A percentile compares a stretch with the other conserved stretches of the same genome.
Evolutionary conservation across 306 rosid genomes (phyloP).

Genomic region (Dicorynia guianensis): DNA sequence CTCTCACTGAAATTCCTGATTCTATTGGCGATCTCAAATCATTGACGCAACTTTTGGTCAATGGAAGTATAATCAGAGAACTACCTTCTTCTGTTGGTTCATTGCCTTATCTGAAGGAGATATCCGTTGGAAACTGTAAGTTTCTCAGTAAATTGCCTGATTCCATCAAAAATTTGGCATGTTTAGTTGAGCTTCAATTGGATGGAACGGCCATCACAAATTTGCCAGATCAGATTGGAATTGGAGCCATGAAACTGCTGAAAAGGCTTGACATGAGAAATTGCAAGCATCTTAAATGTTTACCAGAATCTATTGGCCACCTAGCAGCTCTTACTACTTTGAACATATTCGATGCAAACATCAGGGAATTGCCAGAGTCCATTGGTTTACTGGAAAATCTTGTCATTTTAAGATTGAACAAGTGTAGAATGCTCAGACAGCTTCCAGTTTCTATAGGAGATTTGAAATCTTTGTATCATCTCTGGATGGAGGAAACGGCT

Average conservation of each 20-base stretch:
- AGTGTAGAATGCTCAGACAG: constrained; percentile 47
- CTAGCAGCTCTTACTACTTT: constrained; percentile 51
- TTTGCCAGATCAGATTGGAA: constrained; percentile 67
- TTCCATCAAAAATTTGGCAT: constrained; percentile 48
- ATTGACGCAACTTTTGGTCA: constrained; percentile 39
- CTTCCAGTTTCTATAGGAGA: constrained; percentile 72
- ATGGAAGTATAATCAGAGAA: constrained; percentile 45
- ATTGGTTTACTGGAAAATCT: constrained; percentile 63
- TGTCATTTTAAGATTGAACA: constrained; percentile 44
- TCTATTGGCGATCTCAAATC: constrained; percentile 53
- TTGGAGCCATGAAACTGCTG: constrained; percentile 61
- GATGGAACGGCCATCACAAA: constrained; percentile 52
- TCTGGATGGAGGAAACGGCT: constrained; percentile 57
- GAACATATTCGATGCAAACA: constrained; percentile 42
- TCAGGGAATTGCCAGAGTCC: constrained; percentile 62
- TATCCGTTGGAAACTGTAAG: constrained; percentile 49
- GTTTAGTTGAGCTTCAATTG: constrained; percentile 54
- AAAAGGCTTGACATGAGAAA: constrained; percentile 58
- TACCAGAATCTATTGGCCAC: constrained; percentile 66
- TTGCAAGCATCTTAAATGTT: constrained; percentile 53
- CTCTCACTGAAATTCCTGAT: constrained; percentile 58
- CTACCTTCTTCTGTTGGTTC: constrained; percentile 64
- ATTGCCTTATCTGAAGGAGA: constrained; percentile 46
- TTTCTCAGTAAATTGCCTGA: constrained; percentile 48
- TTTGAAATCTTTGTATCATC: constrained; percentile 52